phyloP scores from a whole-genome alignment of 2,329 filamentous ascomycete species.

The Sphaceloma murrayae region DNA sequence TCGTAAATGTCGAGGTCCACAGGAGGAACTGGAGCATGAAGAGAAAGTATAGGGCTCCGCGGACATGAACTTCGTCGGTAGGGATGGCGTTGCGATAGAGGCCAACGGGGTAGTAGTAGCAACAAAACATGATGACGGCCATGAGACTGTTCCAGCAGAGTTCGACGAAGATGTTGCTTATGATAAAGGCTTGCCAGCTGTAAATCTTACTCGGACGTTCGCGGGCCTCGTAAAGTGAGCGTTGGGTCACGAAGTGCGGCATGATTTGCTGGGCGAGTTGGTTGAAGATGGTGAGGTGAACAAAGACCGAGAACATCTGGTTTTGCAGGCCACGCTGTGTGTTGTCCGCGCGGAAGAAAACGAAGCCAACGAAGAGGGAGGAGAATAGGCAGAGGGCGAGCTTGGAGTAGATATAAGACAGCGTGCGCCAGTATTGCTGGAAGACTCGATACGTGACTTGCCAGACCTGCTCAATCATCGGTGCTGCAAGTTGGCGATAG shows the following conservation, averaged over 20 bases:
- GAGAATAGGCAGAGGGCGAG: slow-evolving; percentile 44
- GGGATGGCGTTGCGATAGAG: slow-evolving; percentile 60
- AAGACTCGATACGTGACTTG: slow-evolving; percentile 35
- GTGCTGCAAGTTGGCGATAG: slow-evolving; percentile 37
- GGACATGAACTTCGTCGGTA: slow-evolving; percentile 55
- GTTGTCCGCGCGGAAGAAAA: slow-evolving; percentile 32
- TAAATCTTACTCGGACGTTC: slow-evolving; percentile 47
- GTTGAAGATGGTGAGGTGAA: slow-evolving; percentile 12
- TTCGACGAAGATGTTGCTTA: slow-evolving; percentile 59
- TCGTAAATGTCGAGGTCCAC: slow-evolving; percentile 62
- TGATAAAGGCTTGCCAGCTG: slow-evolving; percentile 60
- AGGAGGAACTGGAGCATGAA: slow-evolving; percentile 56
- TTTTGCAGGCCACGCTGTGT: slow-evolving; percentile 28
- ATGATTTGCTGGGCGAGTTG: slow-evolving; percentile 15
- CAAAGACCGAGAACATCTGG: slow-evolving; percentile 13
- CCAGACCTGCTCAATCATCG: slow-evolving; percentile 29
- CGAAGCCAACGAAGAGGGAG: slow-evolving; percentile 35
- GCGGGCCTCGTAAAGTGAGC: slow-evolving; percentile 46
- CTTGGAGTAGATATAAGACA: slow-evolving; percentile 47
- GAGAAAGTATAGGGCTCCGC: slow-evolving; percentile 69
- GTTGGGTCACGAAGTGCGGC: slow-evolving; percentile 46
- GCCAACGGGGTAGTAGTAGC: no score
- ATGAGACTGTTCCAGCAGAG: slow-evolving; percentile 51
- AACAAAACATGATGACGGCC: neutral
- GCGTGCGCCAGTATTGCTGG: slow-evolving; percentile 40